Evolutionary conservation across 2,329 filamentous ascomycete genomes (phyloP).

Genomic region (Blastomyces parvus): DNA sequence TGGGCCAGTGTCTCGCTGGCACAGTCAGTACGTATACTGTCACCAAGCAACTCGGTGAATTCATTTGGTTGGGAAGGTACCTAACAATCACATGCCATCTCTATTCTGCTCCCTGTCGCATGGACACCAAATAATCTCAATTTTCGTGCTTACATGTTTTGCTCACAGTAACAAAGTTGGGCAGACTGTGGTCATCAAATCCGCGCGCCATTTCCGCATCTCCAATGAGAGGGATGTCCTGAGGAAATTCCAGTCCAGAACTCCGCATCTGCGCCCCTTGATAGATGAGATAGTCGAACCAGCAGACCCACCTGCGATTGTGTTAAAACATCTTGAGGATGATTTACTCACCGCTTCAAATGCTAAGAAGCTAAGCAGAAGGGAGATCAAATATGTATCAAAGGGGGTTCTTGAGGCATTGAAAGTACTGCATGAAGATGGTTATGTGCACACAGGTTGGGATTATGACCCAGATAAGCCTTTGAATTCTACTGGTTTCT

Average conservation of each 20-base stretch:
- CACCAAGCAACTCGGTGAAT: slow-evolving; percentile 9
- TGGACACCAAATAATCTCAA: background rate
- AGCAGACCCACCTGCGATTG: slow-evolving; percentile 13
- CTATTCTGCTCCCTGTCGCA: too few species aligned
- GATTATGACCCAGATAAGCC: too few species aligned
- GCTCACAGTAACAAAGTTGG: slow-evolving; percentile 2
- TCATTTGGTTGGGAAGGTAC: slow-evolving; percentile 12
- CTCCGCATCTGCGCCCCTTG: slow-evolving; percentile 10
- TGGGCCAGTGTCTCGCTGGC: background rate
- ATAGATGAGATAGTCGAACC: slow-evolving; percentile 14
- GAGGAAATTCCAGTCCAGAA: slow-evolving; percentile 10
- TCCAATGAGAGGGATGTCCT: slow-evolving; percentile 14
- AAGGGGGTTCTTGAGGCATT: slow-evolving; percentile 14
- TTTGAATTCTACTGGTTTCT: background rate
- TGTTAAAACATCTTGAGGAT: slow-evolving; percentile 17
- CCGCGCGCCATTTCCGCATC: slow-evolving; percentile 11
- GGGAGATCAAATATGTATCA: slow-evolving; percentile 15
- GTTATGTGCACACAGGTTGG: slow-evolving; percentile 15
- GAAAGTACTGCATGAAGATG: slow-evolving; percentile 10
- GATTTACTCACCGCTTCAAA: slow-evolving; percentile 11
- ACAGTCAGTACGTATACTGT: slow-evolving; percentile 6
- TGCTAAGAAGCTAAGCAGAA: slow-evolving; percentile 10
- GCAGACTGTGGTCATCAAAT: slow-evolving; percentile 10
- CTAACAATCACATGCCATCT: too few species aligned
- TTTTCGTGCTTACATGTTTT: background rate